Base-by-base conservation (phyloP, 768 basidiomycete species). In the Kwoniella heveanensis region DNA sequence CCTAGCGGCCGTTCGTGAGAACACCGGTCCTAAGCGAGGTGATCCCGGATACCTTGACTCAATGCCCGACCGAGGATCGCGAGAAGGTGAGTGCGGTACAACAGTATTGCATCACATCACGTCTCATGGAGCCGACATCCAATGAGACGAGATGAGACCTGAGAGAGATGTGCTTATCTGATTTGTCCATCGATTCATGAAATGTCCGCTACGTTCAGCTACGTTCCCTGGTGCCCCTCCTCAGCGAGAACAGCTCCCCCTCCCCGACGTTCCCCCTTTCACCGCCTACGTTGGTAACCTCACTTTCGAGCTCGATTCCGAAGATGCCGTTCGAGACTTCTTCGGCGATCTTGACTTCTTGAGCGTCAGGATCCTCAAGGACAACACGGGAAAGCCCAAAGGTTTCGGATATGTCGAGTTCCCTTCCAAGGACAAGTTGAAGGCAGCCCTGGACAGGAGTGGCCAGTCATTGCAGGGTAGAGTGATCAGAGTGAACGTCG, bases 371-470 rank as follows among this genome's bases (percentile, higher is more conserved):
- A 90, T 98, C 65, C 95, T 98, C 80, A 88, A 85, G 77, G 94
- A 94, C 71, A 53, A 57, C 1, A 93, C 94, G 57, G 93, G 94
- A 53, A 92, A 92, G 78, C 91, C 94, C 21, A 97, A 97, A 80
- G 96, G 96, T 0, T 98, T 97, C 81, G 96, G 95, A 32, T 98
- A 99, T 79, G 87, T 97, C 62, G 96, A 99, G 78, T 98, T 98
- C 74, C 85, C 84, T n/a, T 89, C 88, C 56, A 74, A 92, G 61
- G 91, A 94, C 21, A 88, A 86, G 51, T 82, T 98, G 54, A 94
- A 94, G 81, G 87, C 88, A 62, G 96, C 89, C 4, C 81, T 99
- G 37, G 81, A 83, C 22, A 88, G 86, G 81, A 85, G 83, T 25
- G 90, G 89, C 57, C 79, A 84, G 87, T 83, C 78, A 68, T 83